A percentile compares a stretch with the other conserved stretches of the same genome.
These are phyloP conservation scores for Lunasporangiospora selenospora DNA, from an alignment of 192 early-diverging fungal species.

Conservation along the genomic window DNA sequence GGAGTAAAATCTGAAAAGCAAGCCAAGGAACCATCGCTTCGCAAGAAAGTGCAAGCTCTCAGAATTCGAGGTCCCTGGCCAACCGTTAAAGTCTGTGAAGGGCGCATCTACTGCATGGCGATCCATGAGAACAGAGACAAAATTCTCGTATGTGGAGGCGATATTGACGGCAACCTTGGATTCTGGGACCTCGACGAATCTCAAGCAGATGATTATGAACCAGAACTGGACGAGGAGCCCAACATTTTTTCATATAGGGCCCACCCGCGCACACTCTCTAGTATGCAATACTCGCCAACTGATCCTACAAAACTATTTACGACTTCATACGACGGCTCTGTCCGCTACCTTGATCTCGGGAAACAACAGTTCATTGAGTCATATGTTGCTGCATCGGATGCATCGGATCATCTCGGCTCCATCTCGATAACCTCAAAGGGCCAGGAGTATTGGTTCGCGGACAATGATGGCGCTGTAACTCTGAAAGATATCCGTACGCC, in stretches of 20 bases:
- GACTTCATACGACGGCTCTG: slow-evolving; percentile 65
- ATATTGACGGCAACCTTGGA: slow-evolving; percentile 56
- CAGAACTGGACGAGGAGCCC: slow-evolving; percentile 54
- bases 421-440: slow-evolving; percentile 51
- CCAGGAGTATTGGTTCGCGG: slow-evolving; percentile 60
- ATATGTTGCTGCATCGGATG: slow-evolving; percentile 47
- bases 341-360: slow-evolving; percentile 67
- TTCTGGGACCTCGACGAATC: slow-evolving; percentile 66
- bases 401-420: slow-evolving; percentile 43
- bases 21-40: slow-evolving; percentile 26
- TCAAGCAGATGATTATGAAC: slow-evolving; percentile 39
- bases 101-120: slow-evolving; percentile 54
- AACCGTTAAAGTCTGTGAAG: slow-evolving; percentile 58
- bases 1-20: no score
- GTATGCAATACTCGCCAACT: slow-evolving; percentile 54
- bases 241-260: slow-evolving; percentile 60
- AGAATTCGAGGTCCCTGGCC: slow-evolving; percentile 52
- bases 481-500: slow-evolving; percentile 58
- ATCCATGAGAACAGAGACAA: slow-evolving; percentile 62
- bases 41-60: slow-evolving; percentile 29
- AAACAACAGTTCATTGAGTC: slow-evolving; percentile 56
- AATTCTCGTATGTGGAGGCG: slow-evolving; percentile 57
- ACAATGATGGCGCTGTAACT: slow-evolving; percentile 56
- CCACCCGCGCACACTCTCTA: slow-evolving; percentile 55
- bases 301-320: slow-evolving; percentile 57